Conservation (phyloP, 73 alveolate genomes). For the Symbiodinium natans region DNA sequence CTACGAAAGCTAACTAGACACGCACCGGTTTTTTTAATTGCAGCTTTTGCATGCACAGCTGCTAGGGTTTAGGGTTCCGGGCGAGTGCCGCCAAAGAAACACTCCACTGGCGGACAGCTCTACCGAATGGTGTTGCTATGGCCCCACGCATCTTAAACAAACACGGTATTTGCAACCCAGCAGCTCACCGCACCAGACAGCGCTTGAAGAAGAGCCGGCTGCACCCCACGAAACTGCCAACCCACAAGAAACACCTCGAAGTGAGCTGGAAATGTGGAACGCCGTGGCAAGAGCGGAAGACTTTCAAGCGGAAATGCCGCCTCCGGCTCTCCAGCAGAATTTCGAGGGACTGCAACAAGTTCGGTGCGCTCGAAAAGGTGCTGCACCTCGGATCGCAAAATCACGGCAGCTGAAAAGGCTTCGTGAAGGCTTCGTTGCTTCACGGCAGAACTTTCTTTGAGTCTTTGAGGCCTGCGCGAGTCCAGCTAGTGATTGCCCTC, state of each 20-base stretch:
- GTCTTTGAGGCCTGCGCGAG: neutral
- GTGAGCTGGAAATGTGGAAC: neutral
- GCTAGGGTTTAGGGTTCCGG: too few species aligned
- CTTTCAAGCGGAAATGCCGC: neutral
- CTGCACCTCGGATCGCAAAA: neutral
- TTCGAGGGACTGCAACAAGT: neutral
- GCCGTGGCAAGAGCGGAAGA: too few species aligned
- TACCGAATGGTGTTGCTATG: too few species aligned
- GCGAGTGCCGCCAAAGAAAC: too few species aligned
- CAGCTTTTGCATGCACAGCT: too few species aligned
- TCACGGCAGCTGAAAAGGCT: too few species aligned
- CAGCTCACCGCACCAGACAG: slow-evolving; percentile 20
- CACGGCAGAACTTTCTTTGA: neutral
- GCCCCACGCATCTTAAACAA: too few species aligned
- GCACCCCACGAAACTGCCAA: slow-evolving; percentile 40
- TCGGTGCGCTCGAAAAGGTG: neutral
- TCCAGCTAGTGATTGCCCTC: neutral
- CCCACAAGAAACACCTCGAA: slow-evolving; percentile 73
- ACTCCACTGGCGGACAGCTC: too few species aligned
- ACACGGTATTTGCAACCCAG: too few species aligned
- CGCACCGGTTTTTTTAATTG: too few species aligned
- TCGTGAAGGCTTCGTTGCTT: too few species aligned
- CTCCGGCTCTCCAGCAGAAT: neutral
- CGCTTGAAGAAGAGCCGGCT: slow-evolving; percentile 54
- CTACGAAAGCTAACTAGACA: too few species aligned